These are phyloP conservation scores for Periglandula ipomoeae DNA, from an alignment of 2,329 filamentous ascomycete genomes.

Conservation along the genomic window DNA sequence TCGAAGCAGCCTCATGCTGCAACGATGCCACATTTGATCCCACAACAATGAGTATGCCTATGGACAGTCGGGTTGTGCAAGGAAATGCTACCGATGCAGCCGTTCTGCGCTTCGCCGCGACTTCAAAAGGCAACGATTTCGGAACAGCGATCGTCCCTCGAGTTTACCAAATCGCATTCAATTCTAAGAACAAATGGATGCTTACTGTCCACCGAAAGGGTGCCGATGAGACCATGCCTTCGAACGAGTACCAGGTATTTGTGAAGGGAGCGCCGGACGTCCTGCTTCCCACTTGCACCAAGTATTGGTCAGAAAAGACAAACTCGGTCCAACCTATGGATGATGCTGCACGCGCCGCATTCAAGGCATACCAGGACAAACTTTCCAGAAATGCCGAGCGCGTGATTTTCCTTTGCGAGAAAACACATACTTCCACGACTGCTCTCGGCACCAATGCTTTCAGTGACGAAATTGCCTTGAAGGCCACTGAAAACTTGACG, in stretches of 20 bases:
- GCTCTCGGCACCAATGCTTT: constrained; percentile 35
- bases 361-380: constrained; percentile 28
- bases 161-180: constrained; percentile 36
- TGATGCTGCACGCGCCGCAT: constrained; percentile 19
- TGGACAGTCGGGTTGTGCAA: constrained; percentile 25
- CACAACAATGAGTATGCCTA: constrained; percentile 23
- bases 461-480: constrained; percentile 36
- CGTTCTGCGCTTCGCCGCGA: constrained; percentile 29
- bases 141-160: constrained; percentile 14
- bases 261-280: constrained; percentile 48
- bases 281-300: constrained; percentile 27
- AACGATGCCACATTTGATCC: constrained; percentile 35
- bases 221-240: constrained; percentile 13
- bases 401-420: constrained; percentile 33
- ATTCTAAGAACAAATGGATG: constrained; percentile 43
- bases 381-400: constrained; percentile 33
- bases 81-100: constrained; percentile 36
- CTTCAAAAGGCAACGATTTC: constrained; percentile 12
- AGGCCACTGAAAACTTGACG: constrained; percentile 31
- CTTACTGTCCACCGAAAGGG: constrained; percentile 26
- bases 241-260: constrained; percentile 30
- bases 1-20: constrained; percentile 25
- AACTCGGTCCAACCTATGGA: constrained; percentile 26
- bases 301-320: constrained; percentile 24
- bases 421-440: constrained; percentile 19